Conservation (phyloP, 2,329 filamentous ascomycete genomes). For the Claviceps fusiformis region DNA sequence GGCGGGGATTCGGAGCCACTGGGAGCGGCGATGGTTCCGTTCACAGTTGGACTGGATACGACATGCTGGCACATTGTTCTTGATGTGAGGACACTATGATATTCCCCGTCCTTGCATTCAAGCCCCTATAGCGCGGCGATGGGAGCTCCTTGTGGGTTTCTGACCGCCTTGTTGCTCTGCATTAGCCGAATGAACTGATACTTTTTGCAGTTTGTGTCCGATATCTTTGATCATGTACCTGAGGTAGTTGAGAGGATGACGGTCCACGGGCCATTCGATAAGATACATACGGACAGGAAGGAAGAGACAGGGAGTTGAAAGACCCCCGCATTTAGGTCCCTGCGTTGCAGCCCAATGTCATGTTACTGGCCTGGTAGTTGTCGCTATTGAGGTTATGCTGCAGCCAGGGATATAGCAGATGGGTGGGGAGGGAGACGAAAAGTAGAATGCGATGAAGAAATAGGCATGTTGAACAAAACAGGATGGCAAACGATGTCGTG, state of each 20-base stretch:
- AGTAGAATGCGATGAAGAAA: neutral
- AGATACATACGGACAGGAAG: neutral
- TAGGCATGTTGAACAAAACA: neutral
- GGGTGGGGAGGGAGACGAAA: neutral
- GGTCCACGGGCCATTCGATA: neutral
- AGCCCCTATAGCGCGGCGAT: neutral
- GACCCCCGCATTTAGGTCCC: neutral
- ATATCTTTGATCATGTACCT: neutral
- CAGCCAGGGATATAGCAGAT: neutral
- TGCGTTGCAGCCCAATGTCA: conserved; percentile 1
- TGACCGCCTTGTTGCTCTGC: neutral
- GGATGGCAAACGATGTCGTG: neutral
- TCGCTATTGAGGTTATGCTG: neutral
- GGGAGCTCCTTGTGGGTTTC: neutral
- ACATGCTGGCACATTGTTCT: neutral
- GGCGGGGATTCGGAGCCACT: neutral
- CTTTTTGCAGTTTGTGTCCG: neutral
- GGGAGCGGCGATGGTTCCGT: neutral
- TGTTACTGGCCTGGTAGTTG: neutral
- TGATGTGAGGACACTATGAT: neutral
- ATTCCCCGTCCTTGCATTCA: neutral
- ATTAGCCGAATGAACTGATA: neutral
- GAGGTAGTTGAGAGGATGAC: neutral
- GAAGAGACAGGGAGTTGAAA: neutral
- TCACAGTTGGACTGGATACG: neutral